Percentiles rank a stretch among this genome's conserved stretches.
Evolutionary conservation across 2,329 filamentous ascomycete species (phyloP).

Genomic region (Ophiostoma piceae): DNA sequence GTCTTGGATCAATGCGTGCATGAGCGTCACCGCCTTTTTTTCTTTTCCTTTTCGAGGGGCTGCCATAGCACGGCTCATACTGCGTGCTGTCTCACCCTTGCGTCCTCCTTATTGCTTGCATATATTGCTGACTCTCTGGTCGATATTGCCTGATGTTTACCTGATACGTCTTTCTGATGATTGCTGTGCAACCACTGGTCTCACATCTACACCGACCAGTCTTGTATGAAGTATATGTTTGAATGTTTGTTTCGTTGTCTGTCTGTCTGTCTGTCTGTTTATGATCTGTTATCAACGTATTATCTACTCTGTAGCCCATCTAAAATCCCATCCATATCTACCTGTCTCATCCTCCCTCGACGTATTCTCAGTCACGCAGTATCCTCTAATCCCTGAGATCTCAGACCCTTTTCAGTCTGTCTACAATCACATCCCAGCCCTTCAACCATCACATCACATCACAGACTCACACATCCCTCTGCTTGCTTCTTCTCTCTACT

Average conservation of each 20-base stretch:
- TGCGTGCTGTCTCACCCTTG: neutral
- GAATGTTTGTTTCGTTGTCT: neutral
- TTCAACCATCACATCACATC: neutral
- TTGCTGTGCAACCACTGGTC: neutral
- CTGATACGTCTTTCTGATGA: neutral
- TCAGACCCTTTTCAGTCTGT: neutral
- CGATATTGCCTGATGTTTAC: neutral
- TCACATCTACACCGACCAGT: neutral
- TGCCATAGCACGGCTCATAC: too few relatives aligned
- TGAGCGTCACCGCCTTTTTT: constrained; percentile 17
- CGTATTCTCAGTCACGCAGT: neutral
- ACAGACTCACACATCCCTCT: neutral
- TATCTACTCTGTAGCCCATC: too few relatives aligned
- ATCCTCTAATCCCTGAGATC: neutral
- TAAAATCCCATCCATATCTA: too few relatives aligned
- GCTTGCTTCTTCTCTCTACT: neutral
- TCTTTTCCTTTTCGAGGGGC: too few relatives aligned
- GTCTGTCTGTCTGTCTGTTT: neutral
- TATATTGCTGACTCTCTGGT: neutral
- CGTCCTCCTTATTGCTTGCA: neutral
- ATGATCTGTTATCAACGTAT: too few relatives aligned
- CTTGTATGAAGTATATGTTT: neutral
- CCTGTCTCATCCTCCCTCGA: neutral
- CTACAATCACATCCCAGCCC: neutral
- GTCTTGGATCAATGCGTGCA: neutral